Evolutionary conservation across 2,329 filamentous ascomycete genomes (phyloP).

Genomic region (Lasiodiplodia hormozganensis): DNA sequence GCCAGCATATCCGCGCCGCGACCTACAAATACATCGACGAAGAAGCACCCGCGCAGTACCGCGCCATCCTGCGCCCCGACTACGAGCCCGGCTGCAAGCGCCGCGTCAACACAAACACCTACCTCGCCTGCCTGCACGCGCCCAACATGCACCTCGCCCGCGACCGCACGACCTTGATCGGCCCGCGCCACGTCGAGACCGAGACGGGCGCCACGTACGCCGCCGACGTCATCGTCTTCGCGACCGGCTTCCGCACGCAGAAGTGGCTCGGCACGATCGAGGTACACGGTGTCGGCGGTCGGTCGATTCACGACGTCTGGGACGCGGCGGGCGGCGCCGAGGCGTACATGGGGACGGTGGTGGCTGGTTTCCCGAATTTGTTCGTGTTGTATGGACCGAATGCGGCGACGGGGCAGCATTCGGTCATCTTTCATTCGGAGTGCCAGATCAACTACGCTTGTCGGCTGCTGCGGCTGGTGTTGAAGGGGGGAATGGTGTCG

Average conservation of each 20-base stretch:
- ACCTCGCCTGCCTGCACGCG: constrained; percentile 44
- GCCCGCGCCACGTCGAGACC: constrained; percentile 47
- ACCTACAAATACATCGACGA: constrained; percentile 45
- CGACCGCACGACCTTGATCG: constrained; percentile 38
- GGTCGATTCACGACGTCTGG: background rate
- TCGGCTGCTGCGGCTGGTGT: constrained; percentile 51
- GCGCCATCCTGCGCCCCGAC: constrained; percentile 52
- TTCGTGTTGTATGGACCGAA: constrained; percentile 56
- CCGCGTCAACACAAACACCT: constrained; percentile 56
- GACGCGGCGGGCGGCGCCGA: background rate
- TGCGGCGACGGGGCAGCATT: constrained; percentile 57
- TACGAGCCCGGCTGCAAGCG: constrained; percentile 57
- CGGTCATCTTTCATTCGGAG: constrained; percentile 59
- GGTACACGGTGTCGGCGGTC: constrained; percentile 45
- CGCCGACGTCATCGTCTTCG: constrained; percentile 58
- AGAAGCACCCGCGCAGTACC: constrained; percentile 53
- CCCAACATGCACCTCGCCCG: constrained; percentile 52
- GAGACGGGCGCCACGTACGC: constrained; percentile 46
- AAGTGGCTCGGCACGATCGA: constrained; percentile 56
- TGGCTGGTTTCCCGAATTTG: constrained; percentile 46
- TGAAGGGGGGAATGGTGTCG: constrained; percentile 33
- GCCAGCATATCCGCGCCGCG: no score
- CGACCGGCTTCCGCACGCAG: constrained; percentile 58
- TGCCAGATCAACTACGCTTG: constrained; percentile 61
- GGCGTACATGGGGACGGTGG: background rate